These are phyloP conservation scores for Acanthamoeba divionensis DNA, from an alignment of 208 protist genomes.

Conservation along the genomic window DNA sequence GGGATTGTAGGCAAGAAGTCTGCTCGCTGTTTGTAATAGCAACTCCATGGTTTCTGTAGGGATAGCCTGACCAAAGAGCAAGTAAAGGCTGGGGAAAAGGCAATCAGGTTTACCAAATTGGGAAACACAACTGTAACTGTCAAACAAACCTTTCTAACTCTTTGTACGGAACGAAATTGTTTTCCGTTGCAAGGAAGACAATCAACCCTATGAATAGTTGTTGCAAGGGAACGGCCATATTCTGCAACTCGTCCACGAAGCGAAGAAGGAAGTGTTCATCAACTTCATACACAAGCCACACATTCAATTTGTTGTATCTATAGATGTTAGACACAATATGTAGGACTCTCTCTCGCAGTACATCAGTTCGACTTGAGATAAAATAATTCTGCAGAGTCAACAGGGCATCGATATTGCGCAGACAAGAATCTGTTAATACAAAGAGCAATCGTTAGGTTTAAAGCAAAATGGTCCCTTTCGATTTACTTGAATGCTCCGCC, in stretches of 20 bases:
- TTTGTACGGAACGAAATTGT: constrained; percentile 28
- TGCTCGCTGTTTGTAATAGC: neutral
- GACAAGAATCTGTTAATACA: neutral
- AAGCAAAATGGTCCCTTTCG: too few species aligned
- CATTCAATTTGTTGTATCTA: neutral
- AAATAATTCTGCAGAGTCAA: constrained; percentile 38
- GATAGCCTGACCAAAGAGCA: too few species aligned
- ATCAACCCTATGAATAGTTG: constrained; percentile 7
- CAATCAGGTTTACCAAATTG: too few species aligned
- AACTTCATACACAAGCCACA: constrained; percentile 26
- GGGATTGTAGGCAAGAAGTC: neutral
- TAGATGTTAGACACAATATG: constrained; percentile 16
- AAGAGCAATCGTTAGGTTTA: neutral
- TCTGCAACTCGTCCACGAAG: constrained; percentile 17
- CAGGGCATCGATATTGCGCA: constrained; percentile 36
- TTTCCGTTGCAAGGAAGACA: neutral
- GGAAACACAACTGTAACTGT: neutral
- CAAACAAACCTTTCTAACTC: neutral
- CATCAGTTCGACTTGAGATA: constrained; percentile 7
- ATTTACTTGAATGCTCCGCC: neutral
- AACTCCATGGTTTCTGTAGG: neutral
- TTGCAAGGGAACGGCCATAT: neutral
- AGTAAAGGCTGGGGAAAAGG: too few species aligned
- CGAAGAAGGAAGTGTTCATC: constrained; percentile 32
- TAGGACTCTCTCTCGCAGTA: constrained; percentile 2